Base-by-base conservation (phyloP, 1,284 basidiomycete species). In the Ustilago hordei region DNA sequence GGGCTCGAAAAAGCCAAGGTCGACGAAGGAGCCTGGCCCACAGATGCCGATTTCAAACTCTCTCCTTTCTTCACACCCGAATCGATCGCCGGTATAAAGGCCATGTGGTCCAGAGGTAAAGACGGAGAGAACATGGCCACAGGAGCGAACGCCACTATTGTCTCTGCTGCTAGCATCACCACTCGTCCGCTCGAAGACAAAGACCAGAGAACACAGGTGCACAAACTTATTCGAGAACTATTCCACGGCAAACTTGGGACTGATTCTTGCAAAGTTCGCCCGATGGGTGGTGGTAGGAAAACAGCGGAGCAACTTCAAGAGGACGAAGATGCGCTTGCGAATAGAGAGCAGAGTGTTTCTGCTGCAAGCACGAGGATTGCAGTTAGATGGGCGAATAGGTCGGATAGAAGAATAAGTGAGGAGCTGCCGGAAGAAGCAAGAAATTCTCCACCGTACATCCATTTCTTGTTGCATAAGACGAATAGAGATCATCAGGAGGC, bases 401-500 rank as follows among this genome's bases (percentile, higher is more conserved):
- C 70, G 0, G 73, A 87, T 65, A 87, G 72, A 13, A 58, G 71
- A 19, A 54, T 39, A 0, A 78, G 58, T 86, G 88, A 52, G 84
- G 88, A 67, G 81, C 88, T 28, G 87, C 88, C 28, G 87, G 80
- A 68, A 47, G 85, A 75, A 87, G 90, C 73, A 87, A 89, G 50
- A 80, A 87, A 41, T 9, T 71, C 76, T 1, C 88, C 88, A 0
- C 92, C 92, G 0, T 99, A 94, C 86, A 95, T 99, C 69, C 95
- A 98, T 84, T 98, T 99, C 86, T 95, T 94, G 0, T 88, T 99
- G 45, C 96, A 98, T 85, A 99, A 99, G 87, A 94, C 95, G 17
- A 99, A 98, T 82, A 91, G 97, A 52, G 97, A 99, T 84, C 96
- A 95, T 3, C 95, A 98, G 86, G 97, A 99, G 83, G 95, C 94